Evolutionary conservation across 345 rosid genomes (phyloP).

Genomic region (Citrus reticulata): DNA sequence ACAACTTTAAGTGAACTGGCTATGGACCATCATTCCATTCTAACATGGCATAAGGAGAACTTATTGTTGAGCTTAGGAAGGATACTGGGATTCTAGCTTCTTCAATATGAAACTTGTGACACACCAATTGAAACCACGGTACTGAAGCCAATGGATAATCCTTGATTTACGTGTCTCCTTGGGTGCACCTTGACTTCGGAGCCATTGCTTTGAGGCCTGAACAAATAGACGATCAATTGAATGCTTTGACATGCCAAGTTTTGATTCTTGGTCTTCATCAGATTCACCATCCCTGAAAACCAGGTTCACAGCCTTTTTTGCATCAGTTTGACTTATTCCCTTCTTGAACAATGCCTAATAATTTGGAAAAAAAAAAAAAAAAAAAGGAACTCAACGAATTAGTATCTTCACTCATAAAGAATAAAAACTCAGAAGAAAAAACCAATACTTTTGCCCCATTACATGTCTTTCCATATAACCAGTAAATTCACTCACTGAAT

Average conservation of each 20-base stretch:
- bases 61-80: conserved; percentile 19
- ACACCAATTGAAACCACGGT: conserved; percentile 80
- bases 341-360: conserved; percentile 62
- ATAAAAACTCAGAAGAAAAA: not conserved
- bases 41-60: not conserved
- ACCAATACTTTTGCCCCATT: not conserved
- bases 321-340: conserved; percentile 53
- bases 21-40: conserved; percentile 12
- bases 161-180: conserved; percentile 66
- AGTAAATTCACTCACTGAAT: not conserved
- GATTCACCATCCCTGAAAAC: conserved; percentile 55
- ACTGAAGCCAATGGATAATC: conserved; percentile 87
- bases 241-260: conserved; percentile 52
- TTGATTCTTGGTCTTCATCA: conserved; percentile 36
- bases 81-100: conserved; percentile 51
- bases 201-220: conserved; percentile 77
- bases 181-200: conserved; percentile 52
- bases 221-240: conserved; percentile 59
- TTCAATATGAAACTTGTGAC: conserved; percentile 49
- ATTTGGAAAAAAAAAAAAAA: not conserved
- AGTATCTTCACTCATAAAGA: not conserved
- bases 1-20: not conserved
- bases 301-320: conserved; percentile 62
- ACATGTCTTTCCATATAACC: not conserved
- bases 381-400: conserved; percentile 6